These are phyloP conservation scores for Syncephalastrum contaminatum DNA, from an alignment of 371 early-diverging fungal genomes.

Conservation along the genomic window DNA sequence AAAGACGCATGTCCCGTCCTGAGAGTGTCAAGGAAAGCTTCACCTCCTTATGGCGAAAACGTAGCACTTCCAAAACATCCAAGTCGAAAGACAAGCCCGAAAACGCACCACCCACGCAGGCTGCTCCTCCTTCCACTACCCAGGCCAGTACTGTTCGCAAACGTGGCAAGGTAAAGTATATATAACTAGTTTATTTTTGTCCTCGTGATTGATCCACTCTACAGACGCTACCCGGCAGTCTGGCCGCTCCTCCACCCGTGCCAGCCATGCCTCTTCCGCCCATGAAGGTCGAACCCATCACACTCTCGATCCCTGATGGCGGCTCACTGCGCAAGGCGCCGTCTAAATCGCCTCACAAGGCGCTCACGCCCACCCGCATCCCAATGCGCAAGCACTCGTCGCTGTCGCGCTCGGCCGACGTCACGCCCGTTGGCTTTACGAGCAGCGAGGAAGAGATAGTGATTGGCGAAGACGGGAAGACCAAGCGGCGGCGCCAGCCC, in stretches of 20 bases:
- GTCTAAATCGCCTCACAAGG: slow-evolving; percentile 19
- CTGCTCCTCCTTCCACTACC: not conserved
- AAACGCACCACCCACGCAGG: not conserved
- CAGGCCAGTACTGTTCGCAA: slow-evolving; percentile 3
- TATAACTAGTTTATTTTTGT: not conserved
- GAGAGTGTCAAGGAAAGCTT: not conserved
- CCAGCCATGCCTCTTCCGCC: slow-evolving; percentile 44
- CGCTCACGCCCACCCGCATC: slow-evolving; percentile 28
- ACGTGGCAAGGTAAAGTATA: slow-evolving; percentile 17
- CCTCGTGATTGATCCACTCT: not conserved
- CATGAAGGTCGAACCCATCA: slow-evolving; percentile 46
- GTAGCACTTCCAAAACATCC: not conserved
- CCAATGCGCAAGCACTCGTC: too few species aligned
- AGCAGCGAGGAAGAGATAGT: slow-evolving; percentile 22
- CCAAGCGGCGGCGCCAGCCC: slow-evolving; percentile 6
- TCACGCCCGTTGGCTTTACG: not conserved
- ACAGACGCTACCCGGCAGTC: slow-evolving; percentile 47
- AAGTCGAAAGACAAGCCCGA: slow-evolving; percentile 3
- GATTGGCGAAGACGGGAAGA: slow-evolving; percentile 5
- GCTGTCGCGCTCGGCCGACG: too few species aligned
- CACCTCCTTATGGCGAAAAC: slow-evolving; percentile 3
- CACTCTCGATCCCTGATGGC: slow-evolving; percentile 17
- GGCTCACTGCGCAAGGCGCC: slow-evolving; percentile 2
- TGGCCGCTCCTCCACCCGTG: slow-evolving; percentile 34
- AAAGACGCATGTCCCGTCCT: not conserved